Base-by-base conservation (phyloP, 2,329 filamentous ascomycete genomes). In the Penicillium sp. region DNA sequence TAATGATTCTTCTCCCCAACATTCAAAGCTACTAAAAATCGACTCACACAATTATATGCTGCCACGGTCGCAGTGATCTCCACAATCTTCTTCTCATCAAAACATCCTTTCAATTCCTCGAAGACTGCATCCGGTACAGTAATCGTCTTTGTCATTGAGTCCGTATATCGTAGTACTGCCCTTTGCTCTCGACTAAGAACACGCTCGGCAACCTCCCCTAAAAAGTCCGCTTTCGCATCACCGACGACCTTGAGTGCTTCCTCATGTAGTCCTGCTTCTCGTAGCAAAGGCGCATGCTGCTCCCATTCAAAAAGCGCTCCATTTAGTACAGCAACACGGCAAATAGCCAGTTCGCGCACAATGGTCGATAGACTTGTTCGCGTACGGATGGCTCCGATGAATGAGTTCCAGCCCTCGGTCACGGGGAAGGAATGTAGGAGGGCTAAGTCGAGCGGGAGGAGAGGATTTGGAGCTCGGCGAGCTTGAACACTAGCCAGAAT, bases 291-390 rank as follows among this genome's bases (percentile, higher is more conserved):
- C 11, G 80, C 80, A 59, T 94, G 87, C 37, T 85, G 77, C 23
- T 69, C 75, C 86, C 85, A 93, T 62, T 94, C 87, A 63, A 88
- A 93, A 79, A 83, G 86, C 1, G 87, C 87, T 12, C 74, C 65
- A 64, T 93, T 94, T 53, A 86, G 75, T 11, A 83, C 80, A 9
- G 87, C 87, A 10, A 93, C 84, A 32, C 86, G 76, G 55, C 79
- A 86, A 52, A 94, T 89, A 48, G 84, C 82, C 12, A 89, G 71
- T 69, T 94, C 86, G 49, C 84, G 79, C 36, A 87, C 54, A 22
- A 66, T 57, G 2, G 65, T 60, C 2, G 71, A 55, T 2, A 78
- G 62, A 9, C 66, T 70, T 4, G 73, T 78, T 40, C 65, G 60
- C 1, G 71, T 75, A 30, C 75, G 71, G 30, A 79, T 74, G 25